These are phyloP conservation scores for Clathrus columnatus DNA, from an alignment of 768 basidiomycete genomes.

Conservation along the genomic window DNA sequence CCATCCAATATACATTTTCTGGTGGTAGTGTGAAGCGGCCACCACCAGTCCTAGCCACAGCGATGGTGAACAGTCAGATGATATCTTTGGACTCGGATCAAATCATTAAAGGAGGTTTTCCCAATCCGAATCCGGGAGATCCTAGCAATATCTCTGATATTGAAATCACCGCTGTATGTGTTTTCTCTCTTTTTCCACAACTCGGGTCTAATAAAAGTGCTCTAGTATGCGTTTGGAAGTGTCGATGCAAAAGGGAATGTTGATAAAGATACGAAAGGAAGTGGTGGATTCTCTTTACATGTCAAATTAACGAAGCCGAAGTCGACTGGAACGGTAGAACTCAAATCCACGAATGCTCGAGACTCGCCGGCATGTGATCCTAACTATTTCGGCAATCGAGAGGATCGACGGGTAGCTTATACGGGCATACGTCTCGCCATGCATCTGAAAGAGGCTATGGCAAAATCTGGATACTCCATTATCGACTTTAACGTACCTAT, in stretches of 20 bases:
- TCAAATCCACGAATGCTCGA: conserved; percentile 23
- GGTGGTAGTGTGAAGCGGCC: too few relatives aligned
- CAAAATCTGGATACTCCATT: conserved; percentile 15
- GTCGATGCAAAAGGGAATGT: too few relatives aligned
- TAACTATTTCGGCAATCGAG: conserved; percentile 10
- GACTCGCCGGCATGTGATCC: conserved; percentile 24
- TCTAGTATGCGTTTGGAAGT: too few relatives aligned
- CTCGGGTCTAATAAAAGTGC: too few relatives aligned
- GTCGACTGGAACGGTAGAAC: conserved; percentile 19
- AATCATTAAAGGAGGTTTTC: too few relatives aligned
- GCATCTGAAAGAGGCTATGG: conserved; percentile 19
- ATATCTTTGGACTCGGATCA: too few relatives aligned
- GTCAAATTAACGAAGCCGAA: conserved; percentile 19
- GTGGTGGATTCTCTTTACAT: conserved; percentile 6
- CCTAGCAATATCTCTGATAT: conserved; percentile 28
- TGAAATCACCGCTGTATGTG: conserved; percentile 27
- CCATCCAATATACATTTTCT: too few relatives aligned
- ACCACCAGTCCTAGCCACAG: too few relatives aligned
- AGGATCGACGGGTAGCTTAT: background rate
- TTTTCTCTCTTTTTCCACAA: too few relatives aligned
- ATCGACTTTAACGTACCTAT: conserved; percentile 20
- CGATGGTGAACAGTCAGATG: too few relatives aligned
- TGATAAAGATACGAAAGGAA: too few relatives aligned
- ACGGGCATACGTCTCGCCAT: conserved; percentile 2
- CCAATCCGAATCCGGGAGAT: conserved; percentile 14